These are phyloP conservation scores for Geum urbanum DNA, from an alignment of 306 rosid species.

Conservation along the genomic window DNA sequence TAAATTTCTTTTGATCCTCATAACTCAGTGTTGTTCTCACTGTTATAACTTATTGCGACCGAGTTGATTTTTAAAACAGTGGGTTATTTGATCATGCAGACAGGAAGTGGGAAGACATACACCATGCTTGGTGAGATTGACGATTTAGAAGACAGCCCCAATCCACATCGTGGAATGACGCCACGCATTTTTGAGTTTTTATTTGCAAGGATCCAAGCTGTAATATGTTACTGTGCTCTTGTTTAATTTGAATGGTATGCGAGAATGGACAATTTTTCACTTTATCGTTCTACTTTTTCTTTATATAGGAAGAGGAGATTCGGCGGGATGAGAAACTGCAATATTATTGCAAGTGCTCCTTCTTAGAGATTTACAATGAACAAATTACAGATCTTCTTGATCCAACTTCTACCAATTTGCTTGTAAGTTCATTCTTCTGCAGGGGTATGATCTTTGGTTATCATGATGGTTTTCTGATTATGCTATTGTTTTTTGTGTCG, in stretches of 20 bases:
- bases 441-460: slow-evolving; percentile 7
- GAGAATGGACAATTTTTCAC: slow-evolving; percentile 1
- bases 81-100: slow-evolving; percentile 48
- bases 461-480: slow-evolving; percentile 17
- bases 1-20: not conserved
- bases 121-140: slow-evolving; percentile 98
- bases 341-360: slow-evolving; percentile 95
- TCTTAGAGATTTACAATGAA: slow-evolving; percentile 54
- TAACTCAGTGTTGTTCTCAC: not conserved
- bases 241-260: slow-evolving; percentile 18
- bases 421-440: slow-evolving; percentile 47
- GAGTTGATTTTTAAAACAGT: slow-evolving; percentile 11
- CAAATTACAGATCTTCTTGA: slow-evolving; percentile 72
- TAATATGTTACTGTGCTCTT: slow-evolving; percentile 30
- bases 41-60: not conserved
- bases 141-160: slow-evolving; percentile 80
- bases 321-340: slow-evolving; percentile 78
- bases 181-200: slow-evolving; percentile 92
- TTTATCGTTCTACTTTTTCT: slow-evolving; percentile 20
- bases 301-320: slow-evolving; percentile 89
- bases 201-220: slow-evolving; percentile 97
- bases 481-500: slow-evolving; percentile 11
- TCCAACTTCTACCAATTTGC: slow-evolving; percentile 82
- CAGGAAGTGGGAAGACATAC: slow-evolving; percentile 97
- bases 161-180: slow-evolving; percentile 90